Evolutionary conservation across 208 protist genomes (phyloP).

Genomic region (Giardia duodenalis): DNA sequence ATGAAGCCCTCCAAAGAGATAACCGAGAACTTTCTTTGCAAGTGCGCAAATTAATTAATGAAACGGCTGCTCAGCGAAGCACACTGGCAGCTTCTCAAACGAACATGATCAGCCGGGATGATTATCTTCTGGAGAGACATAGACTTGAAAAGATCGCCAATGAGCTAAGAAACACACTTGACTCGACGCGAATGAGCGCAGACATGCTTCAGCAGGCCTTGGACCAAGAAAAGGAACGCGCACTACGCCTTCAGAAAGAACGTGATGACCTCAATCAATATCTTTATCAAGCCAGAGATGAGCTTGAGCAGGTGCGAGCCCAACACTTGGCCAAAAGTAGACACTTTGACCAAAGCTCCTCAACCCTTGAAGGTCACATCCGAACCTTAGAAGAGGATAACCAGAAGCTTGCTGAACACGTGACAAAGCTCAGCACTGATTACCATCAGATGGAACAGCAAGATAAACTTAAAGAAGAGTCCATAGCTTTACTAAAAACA

Average conservation of each 20-base stretch:
- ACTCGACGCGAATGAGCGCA: not conserved
- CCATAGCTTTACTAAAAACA: not conserved
- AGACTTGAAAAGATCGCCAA: not conserved
- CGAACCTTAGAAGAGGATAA: not conserved
- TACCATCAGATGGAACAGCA: not conserved
- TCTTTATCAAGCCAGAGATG: no score
- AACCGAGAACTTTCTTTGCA: not conserved
- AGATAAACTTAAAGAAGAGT: not conserved
- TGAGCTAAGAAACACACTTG: not conserved
- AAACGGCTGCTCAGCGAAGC: not conserved
- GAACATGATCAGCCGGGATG: not conserved
- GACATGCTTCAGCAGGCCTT: not conserved
- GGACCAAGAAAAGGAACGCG: not conserved
- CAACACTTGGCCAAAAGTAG: no score
- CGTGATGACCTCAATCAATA: no score
- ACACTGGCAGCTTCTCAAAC: not conserved
- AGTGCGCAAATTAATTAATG: not conserved
- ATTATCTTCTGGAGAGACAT: not conserved
- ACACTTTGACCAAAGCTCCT: no score
- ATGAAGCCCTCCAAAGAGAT: not conserved
- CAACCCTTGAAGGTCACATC: not conserved
- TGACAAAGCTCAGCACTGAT: not conserved
- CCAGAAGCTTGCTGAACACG: not conserved
- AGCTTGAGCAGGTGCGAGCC: no score
- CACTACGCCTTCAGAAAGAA: not conserved